Evolutionary conservation across 2,329 filamentous ascomycete species (phyloP), one percentile per base, ranked within the genome.

Genomic region (Fusarium transvaalense): DNA sequence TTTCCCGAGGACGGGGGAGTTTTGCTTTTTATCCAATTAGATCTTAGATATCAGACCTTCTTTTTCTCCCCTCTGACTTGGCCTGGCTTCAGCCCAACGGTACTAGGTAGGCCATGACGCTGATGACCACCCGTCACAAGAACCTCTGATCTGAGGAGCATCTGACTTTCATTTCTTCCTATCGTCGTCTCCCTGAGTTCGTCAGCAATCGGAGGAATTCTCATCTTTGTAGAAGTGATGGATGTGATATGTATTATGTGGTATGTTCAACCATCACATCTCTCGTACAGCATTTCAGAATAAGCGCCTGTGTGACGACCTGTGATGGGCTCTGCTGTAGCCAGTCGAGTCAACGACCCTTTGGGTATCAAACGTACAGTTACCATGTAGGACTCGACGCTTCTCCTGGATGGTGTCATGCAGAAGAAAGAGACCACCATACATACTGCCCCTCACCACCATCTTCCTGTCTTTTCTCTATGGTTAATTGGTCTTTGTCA

Each of bases 341-440:
- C 19, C n/a, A 51, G 47, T 39, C 47, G 23, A 51, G 47, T 51
- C 25, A 12, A 51, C 38, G 34, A 35, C 43, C 59, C 46, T 53
- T 54, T 43, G 56, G 64, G 51, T 55, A 52, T 39, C 29, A 61
- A 39, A 55, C 53, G 43, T 38, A 38, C 47, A 51, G 27, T 25
- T 45, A 19, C 31, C 35, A 39, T 29, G 46, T 64, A 69, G 66
- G 66, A 68, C 66, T 69, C 53, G 50, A 50, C 32, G 37, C 37
- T 57, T 43, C 27, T 57, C 61, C 61, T 63, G 61, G 70, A 72
- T 75, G 73, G 73, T 75, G 73, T 73, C 68, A 75, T 75, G 73
- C 73, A 75, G 68, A 54, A 53, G 56, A 61, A 51, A 51, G 17
- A 51, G 31, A 48, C 46, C 48, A 48, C 46, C 48, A 56, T 27